Base-by-base conservation (phyloP, 2,329 filamentous ascomycete genomes). In the Sordariomycetes sp. region DNA sequence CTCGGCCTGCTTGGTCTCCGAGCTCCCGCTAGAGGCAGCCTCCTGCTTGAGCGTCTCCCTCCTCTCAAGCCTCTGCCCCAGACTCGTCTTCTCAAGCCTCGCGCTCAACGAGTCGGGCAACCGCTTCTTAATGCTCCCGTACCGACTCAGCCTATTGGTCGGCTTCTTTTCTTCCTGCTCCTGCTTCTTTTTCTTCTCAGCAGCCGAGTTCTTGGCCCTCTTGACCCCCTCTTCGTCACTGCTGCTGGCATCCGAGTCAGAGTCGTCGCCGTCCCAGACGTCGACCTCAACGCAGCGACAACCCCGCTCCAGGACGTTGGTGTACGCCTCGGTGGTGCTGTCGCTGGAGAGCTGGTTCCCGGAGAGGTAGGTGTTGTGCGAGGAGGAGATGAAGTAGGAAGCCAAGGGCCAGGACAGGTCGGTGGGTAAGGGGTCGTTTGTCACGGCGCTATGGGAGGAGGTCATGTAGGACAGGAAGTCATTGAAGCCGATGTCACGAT, bases 261-360 rank as follows among this genome's bases (percentile, higher is more conserved):
- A 82, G 71, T 56, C 81, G 37, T 82, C 77, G 27, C 88, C 88
- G 53, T 95, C 86, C 88, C 88, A 95, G 47, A 92, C 93, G 50
- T 95, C 88, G 39, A 95, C 85, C 61, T 95, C 88, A 39, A 95
- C 80, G 58, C 88, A 95, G 14, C 88, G 80, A 47, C 88, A 94
- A 3, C 86, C 87, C 33, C 85, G 78, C 46, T 86, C 73, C 37
- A 95, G 65, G 8, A 88, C 86, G 33, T 80, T 80, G 44, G 86
- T 86, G 64, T 95, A 95, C 3, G 85, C 83, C 44, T 87, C 83
- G 1, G 86, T 86, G 52, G 87, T 93, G 34, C 86, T 92, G 40
- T 82, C 77, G 46, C 86, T 90, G 39, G 75, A 86, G 11, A 94
- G 76, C 63, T 95, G 88, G 51, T 90, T 84, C 17, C 88, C 88